Evolutionary conservation across 352 stramenopile genomes (phyloP).

Genomic region (Phytophthora pluvialis): DNA sequence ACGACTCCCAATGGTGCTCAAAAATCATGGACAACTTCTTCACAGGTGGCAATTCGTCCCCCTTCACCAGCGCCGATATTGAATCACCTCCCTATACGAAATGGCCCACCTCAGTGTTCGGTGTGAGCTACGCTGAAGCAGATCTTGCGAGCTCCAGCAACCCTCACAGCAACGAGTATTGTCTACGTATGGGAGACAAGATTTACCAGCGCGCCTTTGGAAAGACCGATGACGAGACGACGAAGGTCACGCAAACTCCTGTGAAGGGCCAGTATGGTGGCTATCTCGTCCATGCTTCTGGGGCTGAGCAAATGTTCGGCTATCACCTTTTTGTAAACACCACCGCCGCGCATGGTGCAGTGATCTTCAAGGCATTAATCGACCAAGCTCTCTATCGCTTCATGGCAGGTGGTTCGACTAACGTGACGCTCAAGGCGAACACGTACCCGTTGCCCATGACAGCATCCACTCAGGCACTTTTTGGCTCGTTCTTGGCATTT

Average conservation of each 20-base stretch:
- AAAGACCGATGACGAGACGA: conserved; percentile 68
- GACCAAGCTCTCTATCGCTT: conserved; percentile 59
- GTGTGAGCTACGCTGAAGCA: conserved; percentile 37
- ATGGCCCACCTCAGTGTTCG: conserved; percentile 41
- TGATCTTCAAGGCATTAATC: conserved; percentile 62
- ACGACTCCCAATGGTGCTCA: conserved; percentile 60
- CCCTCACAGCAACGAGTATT: conserved; percentile 39
- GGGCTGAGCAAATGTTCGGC: conserved; percentile 40
- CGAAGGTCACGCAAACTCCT: conserved; percentile 58
- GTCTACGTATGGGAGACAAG: conserved; percentile 42
- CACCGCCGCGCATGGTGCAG: conserved; percentile 45
- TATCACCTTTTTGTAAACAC: conserved; percentile 68
- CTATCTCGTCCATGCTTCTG: conserved; percentile 44
- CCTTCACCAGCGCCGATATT: conserved; percentile 42
- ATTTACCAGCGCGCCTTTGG: conserved; percentile 45
- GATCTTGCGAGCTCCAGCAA: conserved; percentile 28
- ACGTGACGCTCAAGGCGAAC: conserved; percentile 53
- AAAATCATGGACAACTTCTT: conserved; percentile 44
- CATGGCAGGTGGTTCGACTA: conserved; percentile 43
- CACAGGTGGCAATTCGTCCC: conserved; percentile 30
- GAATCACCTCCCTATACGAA: conserved; percentile 41
- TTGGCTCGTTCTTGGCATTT: conserved; percentile 66
- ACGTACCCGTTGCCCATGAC: conserved; percentile 60
- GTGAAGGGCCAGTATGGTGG: conserved; percentile 47
- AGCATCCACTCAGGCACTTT: conserved; percentile 45